Percentiles rank a stretch among this genome's conserved stretches.
Evolutionary conservation across 2,329 filamentous ascomycete species (phyloP).

Genomic region (Domatiomyces globalis): DNA sequence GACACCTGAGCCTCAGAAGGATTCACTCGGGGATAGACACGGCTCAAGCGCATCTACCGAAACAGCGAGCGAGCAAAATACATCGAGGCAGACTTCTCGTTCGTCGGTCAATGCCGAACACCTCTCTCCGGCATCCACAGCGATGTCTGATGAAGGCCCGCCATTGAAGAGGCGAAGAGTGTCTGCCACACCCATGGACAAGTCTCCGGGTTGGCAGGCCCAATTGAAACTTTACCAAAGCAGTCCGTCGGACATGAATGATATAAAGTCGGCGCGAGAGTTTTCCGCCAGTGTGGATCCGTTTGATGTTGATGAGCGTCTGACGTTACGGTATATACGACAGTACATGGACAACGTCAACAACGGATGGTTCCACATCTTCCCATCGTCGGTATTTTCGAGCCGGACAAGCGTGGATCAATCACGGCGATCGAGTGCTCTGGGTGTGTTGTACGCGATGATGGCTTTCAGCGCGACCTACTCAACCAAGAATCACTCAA

Average conservation of each 20-base stretch:
- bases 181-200: background rate
- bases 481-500: conserved; percentile 27
- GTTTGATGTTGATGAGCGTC: conserved; percentile 35
- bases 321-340: conserved; percentile 39
- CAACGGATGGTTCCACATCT: conserved; percentile 40
- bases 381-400: conserved; percentile 40
- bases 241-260: background rate
- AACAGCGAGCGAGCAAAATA: background rate
- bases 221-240: background rate
- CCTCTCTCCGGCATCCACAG: background rate
- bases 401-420: conserved; percentile 37
- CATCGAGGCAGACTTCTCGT: background rate
- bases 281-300: conserved; percentile 31
- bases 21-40: background rate
- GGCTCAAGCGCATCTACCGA: background rate
- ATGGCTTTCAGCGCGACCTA: conserved; percentile 45
- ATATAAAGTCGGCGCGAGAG: background rate
- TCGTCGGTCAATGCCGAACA: background rate
- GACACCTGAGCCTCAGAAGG: background rate
- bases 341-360: conserved; percentile 46
- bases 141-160: background rate
- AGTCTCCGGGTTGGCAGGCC: background rate
- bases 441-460: conserved; percentile 47
- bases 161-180: background rate
- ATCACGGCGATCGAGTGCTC: conserved; percentile 40